Evolutionary conservation across 768 basidiomycete genomes (phyloP).

Genomic region (Lactarius indigo): DNA sequence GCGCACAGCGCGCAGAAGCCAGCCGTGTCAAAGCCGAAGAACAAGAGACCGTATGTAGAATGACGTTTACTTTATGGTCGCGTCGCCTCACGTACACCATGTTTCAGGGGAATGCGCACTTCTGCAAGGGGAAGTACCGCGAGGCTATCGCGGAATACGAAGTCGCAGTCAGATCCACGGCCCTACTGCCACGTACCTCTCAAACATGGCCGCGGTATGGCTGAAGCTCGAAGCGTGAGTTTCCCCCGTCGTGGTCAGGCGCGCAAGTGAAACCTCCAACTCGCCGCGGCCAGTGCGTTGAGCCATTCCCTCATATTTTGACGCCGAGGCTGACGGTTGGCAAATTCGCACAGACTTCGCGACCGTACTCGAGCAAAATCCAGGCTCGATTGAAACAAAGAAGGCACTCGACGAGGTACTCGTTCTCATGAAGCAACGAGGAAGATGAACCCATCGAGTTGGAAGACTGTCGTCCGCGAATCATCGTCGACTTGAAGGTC

Average conservation of each 20-base stretch:
- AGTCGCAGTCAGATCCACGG: slow-evolving; percentile 39
- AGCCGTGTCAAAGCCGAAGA: slow-evolving; percentile 1
- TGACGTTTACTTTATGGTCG: background rate
- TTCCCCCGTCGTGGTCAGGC: slow-evolving; percentile 33
- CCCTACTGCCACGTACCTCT: slow-evolving; percentile 36
- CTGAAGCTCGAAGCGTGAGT: slow-evolving; percentile 37
- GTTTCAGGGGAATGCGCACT: slow-evolving; percentile 43
- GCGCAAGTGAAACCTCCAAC: slow-evolving; percentile 30
- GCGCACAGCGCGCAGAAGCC: background rate
- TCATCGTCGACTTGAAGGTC: slow-evolving; percentile 31
- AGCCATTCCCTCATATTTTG: background rate
- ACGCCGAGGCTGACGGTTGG: background rate
- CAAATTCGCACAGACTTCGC: slow-evolving; percentile 30
- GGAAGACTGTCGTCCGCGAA: slow-evolving; percentile 23
- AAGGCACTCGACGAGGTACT: slow-evolving; percentile 24
- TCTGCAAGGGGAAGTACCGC: slow-evolving; percentile 36
- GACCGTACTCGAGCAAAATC: slow-evolving; percentile 31
- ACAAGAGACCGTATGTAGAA: background rate
- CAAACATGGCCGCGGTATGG: slow-evolving; percentile 43
- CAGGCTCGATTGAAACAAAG: slow-evolving; percentile 25
- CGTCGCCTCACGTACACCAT: background rate
- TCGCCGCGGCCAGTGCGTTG: slow-evolving; percentile 29
- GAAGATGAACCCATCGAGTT: slow-evolving; percentile 9
- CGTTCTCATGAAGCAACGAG: background rate
- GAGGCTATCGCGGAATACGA: slow-evolving; percentile 42